Conservation (phyloP, 257 asterid species). For the Penstemon barbatus region DNA sequence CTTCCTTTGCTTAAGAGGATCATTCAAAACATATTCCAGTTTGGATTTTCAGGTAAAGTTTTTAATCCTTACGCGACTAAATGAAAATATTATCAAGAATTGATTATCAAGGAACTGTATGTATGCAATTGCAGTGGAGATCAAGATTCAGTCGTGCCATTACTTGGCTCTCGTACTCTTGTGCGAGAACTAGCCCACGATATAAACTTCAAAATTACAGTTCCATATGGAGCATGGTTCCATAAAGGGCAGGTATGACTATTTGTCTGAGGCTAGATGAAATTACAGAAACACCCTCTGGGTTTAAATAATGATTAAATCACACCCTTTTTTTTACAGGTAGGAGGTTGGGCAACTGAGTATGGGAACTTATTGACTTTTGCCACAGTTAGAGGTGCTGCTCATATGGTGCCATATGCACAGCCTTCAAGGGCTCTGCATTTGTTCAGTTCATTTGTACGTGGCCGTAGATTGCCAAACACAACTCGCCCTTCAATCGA, state of each 20-base stretch:
- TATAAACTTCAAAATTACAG: constrained; percentile 60
- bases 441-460: constrained; percentile 69
- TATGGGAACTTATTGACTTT: constrained; percentile 79
- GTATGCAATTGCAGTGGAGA: constrained; percentile 62
- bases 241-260: constrained; percentile 74
- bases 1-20: constrained; percentile 79
- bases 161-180: constrained; percentile 88
- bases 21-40: constrained; percentile 57
- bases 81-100: not conserved
- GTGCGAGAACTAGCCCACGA: constrained; percentile 88
- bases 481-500: constrained; percentile 53
- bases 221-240: constrained; percentile 94
- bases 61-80: not conserved
- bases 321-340: constrained; percentile 36
- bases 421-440: constrained; percentile 95
- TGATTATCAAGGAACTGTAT: not conserved
- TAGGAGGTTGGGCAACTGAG: constrained; percentile 96
- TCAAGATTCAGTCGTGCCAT: constrained; percentile 97
- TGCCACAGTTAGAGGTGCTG: constrained; percentile 94
- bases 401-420: constrained; percentile 96
- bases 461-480: constrained; percentile 72
- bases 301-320: no score
- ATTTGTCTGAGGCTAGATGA: not conserved
- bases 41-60: constrained; percentile 77
- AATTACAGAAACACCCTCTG: no score